These are phyloP conservation scores for Salvia hispanica DNA, from an alignment of 257 asterid genomes.

Conservation along the genomic window DNA sequence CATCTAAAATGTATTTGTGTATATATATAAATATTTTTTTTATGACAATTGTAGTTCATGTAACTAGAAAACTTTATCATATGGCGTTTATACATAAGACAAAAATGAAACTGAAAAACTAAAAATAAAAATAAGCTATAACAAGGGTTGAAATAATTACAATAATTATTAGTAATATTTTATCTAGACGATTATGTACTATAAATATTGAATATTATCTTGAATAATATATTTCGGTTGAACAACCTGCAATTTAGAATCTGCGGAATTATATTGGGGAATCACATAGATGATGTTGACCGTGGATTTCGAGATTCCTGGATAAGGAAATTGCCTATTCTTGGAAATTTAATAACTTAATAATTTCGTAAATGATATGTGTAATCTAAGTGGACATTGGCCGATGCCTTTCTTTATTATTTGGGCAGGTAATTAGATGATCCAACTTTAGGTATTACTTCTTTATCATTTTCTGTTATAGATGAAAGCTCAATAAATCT, in stretches of 20 bases:
- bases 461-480: background rate
- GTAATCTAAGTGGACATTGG: conserved; percentile 30
- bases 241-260: conserved; percentile 29
- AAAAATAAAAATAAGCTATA: no score
- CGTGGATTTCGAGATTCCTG: conserved; percentile 24
- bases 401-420: conserved; percentile 14
- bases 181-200: no score
- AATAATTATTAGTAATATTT: no score
- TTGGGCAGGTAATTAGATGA: conserved; percentile 47
- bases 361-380: background rate
- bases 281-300: conserved; percentile 23
- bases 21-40: no score
- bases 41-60: no score
- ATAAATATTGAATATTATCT: no score
- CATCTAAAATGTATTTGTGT: no score
- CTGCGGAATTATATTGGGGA: conserved; percentile 23
- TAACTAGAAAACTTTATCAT: no score
- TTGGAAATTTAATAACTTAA: background rate
- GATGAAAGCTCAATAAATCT: conserved; percentile 4
- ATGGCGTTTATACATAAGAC: no score
- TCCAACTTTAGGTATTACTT: conserved; percentile 33
- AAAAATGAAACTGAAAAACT: no score
- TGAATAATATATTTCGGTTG: conserved; percentile 2
- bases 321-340: conserved; percentile 7
- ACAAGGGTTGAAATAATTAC: no score